These are phyloP conservation scores for Pouteria glomerata DNA, from an alignment of 148 eudicot genomes.

Conservation along the genomic window DNA sequence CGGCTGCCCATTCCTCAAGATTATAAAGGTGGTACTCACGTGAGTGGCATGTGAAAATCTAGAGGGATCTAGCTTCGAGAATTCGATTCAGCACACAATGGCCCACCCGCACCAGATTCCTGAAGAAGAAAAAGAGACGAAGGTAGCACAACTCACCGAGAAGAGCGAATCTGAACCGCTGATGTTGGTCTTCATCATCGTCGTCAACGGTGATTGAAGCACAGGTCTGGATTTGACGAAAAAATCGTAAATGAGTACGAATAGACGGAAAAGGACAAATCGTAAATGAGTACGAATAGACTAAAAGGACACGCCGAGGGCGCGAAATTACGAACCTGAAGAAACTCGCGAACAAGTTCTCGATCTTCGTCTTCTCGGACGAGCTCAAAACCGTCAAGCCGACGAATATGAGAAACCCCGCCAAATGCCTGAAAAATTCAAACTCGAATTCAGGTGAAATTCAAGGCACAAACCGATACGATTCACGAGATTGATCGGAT, in stretches of 20 bases:
- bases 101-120: too few relatives aligned
- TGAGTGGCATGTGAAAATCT: too few relatives aligned
- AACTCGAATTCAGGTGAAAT: neutral
- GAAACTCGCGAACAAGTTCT: slow-evolving; percentile 38
- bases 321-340: slow-evolving; percentile 1
- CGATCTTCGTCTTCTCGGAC: slow-evolving; percentile 37
- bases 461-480: neutral
- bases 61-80: too few relatives aligned
- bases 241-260: neutral
- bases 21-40: too few relatives aligned
- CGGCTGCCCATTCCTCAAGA: too few relatives aligned
- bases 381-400: slow-evolving; percentile 50
- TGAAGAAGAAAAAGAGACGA: neutral
- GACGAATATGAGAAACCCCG: slow-evolving; percentile 64
- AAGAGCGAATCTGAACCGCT: slow-evolving; percentile 32
- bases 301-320: neutral
- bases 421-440: slow-evolving; percentile 59
- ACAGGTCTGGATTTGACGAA: too few relatives aligned
- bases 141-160: slow-evolving; percentile 38
- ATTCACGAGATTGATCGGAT: neutral
- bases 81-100: too few relatives aligned
- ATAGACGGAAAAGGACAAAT: slow-evolving; percentile 4
- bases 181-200: slow-evolving; percentile 24
- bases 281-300: neutral
- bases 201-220: slow-evolving; percentile 31